Evolutionary conservation across 2,329 filamentous ascomycete genomes (phyloP).

Genomic region (Fusarium cyanostomum): DNA sequence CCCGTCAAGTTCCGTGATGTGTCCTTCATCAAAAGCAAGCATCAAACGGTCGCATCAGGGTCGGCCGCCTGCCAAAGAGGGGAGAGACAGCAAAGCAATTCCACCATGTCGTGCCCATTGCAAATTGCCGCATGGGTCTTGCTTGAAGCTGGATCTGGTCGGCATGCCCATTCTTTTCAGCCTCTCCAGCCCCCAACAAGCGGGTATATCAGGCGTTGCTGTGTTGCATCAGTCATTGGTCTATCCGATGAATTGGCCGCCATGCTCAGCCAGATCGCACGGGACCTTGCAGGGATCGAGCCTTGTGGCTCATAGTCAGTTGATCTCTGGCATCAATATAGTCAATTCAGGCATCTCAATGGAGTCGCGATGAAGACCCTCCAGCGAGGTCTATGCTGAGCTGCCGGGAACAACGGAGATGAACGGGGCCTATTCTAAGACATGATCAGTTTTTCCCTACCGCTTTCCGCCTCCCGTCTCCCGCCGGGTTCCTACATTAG

Average conservation of each 20-base stretch:
- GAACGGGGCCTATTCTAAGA: conserved; percentile 12
- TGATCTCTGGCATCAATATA: too few relatives aligned
- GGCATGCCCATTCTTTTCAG: neutral
- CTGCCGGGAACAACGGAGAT: conserved; percentile 19
- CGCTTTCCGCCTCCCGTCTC: neutral
- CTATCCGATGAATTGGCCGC: neutral
- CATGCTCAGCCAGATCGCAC: too few relatives aligned
- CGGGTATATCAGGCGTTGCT: neutral
- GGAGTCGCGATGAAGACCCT: neutral
- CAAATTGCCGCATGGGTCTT: conserved; percentile 17
- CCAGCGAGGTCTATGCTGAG: too few relatives aligned
- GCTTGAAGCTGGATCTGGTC: conserved; percentile 2
- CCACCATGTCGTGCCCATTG: conserved; percentile 12
- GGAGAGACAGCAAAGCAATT: neutral
- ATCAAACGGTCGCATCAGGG: neutral
- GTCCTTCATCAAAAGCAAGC: neutral
- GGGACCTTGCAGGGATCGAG: neutral
- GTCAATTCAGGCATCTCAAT: neutral
- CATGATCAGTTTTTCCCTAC: neutral
- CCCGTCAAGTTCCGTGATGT: conserved; percentile 17
- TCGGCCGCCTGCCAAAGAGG: neutral
- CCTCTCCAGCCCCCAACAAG: neutral
- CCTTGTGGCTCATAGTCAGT: too few relatives aligned
- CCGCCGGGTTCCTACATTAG: conserved; percentile 21
- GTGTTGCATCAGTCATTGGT: neutral